phyloP scores from a whole-genome alignment of 306 rosid species.

The Citrullus colocynthis region DNA sequence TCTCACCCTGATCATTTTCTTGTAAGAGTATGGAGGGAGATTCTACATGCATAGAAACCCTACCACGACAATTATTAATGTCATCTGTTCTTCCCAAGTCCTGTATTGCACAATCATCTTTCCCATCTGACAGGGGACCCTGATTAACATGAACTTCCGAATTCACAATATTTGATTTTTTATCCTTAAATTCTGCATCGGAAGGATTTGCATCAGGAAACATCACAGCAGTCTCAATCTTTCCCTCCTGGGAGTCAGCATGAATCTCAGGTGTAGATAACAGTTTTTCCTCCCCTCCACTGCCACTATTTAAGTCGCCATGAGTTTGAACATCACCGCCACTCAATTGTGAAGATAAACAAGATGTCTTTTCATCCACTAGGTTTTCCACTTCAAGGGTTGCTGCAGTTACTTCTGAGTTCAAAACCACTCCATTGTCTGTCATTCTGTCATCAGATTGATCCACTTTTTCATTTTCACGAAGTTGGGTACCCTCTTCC shows the following conservation, averaged over 20 bases:
- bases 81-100: slow-evolving; percentile 14
- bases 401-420: slow-evolving; percentile 22
- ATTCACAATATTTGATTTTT: slow-evolving; percentile 13
- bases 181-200: slow-evolving; percentile 13
- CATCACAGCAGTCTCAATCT: slow-evolving; percentile 12
- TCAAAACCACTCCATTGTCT: slow-evolving; percentile 22
- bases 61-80: slow-evolving; percentile 3
- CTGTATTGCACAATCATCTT: slow-evolving; percentile 7
- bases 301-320: slow-evolving; percentile 8
- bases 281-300: slow-evolving; percentile 13
- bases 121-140: background rate
- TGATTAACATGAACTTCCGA: slow-evolving; percentile 7
- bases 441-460: slow-evolving; percentile 19
- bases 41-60: slow-evolving; percentile 1
- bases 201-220: slow-evolving; percentile 11
- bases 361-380: slow-evolving; percentile 27
- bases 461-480: slow-evolving; percentile 27
- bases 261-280: slow-evolving; percentile 3
- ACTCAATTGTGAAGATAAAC: slow-evolving; percentile 33
- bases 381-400: slow-evolving; percentile 33
- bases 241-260: slow-evolving; percentile 10
- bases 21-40: background rate
- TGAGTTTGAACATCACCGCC: slow-evolving; percentile 16
- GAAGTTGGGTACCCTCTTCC: slow-evolving; percentile 17
- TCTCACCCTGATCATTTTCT: slow-evolving; percentile 21